Base-by-base conservation (phyloP, 495 filamentous ascomycete genomes). In the Paragyromitra xinjiangensis region DNA sequence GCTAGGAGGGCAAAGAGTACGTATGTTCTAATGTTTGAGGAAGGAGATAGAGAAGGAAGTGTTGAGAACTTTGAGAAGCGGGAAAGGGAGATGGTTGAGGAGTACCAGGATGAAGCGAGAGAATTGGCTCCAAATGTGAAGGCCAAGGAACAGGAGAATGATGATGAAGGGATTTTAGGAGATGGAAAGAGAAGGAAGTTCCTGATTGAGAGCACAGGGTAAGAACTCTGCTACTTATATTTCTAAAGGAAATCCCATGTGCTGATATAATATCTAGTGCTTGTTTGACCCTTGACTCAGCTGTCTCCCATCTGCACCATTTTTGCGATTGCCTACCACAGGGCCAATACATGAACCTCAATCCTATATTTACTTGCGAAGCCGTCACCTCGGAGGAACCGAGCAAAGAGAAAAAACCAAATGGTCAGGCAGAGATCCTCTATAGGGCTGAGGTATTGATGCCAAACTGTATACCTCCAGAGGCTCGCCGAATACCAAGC, bases 301-400 rank as follows among this genome's bases (percentile, higher is more conserved):
- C 92, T 0, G 85, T 90, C 24, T 79, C 85, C 12, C 94, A 97
- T 83, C 88, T 99, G 1, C 85, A 92, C 64, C 94, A 97, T 81
- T 97, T 97, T 78, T 98, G 93, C 81, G 84, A 84, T 19, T 86
- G 87, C 0, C 81, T 96, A 5, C 88, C 90, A 12, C 77, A 81
- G 0, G 84, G 86, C 26, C 85, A 86, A 39, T 92, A 91, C 72
- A 84, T 86, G 16, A 86, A 90, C 44, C 83, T 84, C 26, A 80
- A 83, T 5, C 88, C 90, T 0, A 80, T 85, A 11, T 89, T 89
- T 68, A 83, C 80, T 0, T 88, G 86, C 61, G 59, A 66, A 53
- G 3, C 72, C n/a, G 34, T 39, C 69, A 85, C 62, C 78, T 81
- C 7, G 37, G 83, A 12, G 19, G 59, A 22, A 42, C 64, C 26